Evolutionary conservation across 108 stramenopile species (phyloP).

Genomic region (Cyclotella atomus): DNA sequence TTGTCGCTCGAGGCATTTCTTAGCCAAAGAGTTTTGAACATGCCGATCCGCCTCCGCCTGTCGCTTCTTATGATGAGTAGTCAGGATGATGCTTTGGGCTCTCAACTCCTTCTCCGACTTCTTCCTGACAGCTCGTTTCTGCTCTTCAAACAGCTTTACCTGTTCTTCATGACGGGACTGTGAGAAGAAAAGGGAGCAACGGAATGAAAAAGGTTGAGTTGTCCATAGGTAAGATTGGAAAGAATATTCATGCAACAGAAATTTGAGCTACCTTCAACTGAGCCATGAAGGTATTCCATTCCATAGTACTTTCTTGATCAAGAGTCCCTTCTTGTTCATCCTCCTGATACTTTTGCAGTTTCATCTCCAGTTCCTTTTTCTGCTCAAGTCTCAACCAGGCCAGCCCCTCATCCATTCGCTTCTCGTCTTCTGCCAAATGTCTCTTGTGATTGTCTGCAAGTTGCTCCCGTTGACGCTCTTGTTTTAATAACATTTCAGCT

Average conservation of each 20-base stretch:
- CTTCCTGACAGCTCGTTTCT: slow-evolving; percentile 60
- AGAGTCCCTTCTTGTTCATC: slow-evolving; percentile 48
- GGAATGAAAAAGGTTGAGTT: too few species aligned
- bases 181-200: too few species aligned
- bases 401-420: slow-evolving; percentile 61
- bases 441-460: slow-evolving; percentile 52
- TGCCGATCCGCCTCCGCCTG: slow-evolving; percentile 44
- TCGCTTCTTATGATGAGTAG: slow-evolving; percentile 59
- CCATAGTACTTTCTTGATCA: slow-evolving; percentile 41
- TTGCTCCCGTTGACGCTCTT: slow-evolving; percentile 30
- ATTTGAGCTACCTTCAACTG: too few species aligned
- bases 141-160: slow-evolving; percentile 55
- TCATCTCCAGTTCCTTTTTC: slow-evolving; percentile 43
- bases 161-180: slow-evolving; percentile 60
- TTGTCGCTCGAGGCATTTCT: slow-evolving; percentile 50
- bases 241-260: too few species aligned
- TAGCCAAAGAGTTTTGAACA: slow-evolving; percentile 29
- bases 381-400: slow-evolving; percentile 54
- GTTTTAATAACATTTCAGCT: slow-evolving; percentile 36
- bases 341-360: slow-evolving; percentile 53
- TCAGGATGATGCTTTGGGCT: slow-evolving; percentile 53
- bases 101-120: slow-evolving; percentile 52
- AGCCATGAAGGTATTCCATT: slow-evolving; percentile 52
- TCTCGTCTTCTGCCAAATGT: slow-evolving; percentile 45
- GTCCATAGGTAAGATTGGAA: too few species aligned